Evolutionary conservation across 2,329 filamentous ascomycete species (phyloP).

Genomic region (Pseudopithomyces maydicus): DNA sequence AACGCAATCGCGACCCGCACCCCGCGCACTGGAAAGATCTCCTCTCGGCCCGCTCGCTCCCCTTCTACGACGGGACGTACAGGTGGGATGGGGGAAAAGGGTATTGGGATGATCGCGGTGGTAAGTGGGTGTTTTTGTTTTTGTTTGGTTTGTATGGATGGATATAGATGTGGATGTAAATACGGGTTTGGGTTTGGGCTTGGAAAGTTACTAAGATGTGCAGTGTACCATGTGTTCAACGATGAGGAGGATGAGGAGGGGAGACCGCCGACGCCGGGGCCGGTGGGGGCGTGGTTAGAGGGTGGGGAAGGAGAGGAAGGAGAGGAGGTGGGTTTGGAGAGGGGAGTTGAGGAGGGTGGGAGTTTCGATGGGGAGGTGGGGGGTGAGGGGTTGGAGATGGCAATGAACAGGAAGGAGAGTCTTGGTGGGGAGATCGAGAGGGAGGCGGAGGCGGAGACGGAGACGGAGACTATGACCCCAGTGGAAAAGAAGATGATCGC

Average conservation of each 20-base stretch:
- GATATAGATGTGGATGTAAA: not conserved
- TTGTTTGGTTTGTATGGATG: too few relatives aligned
- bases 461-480: too few relatives aligned
- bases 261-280: conserved; percentile 10
- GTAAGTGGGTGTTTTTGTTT: too few relatives aligned
- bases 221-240: conserved; percentile 12
- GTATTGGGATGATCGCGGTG: conserved; percentile 31
- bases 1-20: not conserved
- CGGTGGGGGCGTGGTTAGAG: conserved; percentile 13
- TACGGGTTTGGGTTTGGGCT: too few relatives aligned
- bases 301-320: not conserved
- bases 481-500: too few relatives aligned
- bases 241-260: conserved; percentile 6
- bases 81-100: conserved; percentile 26
- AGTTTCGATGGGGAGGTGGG: too few relatives aligned
- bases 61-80: conserved; percentile 39
- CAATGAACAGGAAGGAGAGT: too few relatives aligned
- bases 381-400: too few relatives aligned
- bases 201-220: not conserved
- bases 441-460: too few relatives aligned
- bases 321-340: not conserved
- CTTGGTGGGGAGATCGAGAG: too few relatives aligned
- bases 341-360: too few relatives aligned
- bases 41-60: conserved; percentile 28
- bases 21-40: not conserved